Evolutionary conservation across 176 grass and related monocot genomes (phyloP).

Genomic region (Triticum urartu): DNA sequence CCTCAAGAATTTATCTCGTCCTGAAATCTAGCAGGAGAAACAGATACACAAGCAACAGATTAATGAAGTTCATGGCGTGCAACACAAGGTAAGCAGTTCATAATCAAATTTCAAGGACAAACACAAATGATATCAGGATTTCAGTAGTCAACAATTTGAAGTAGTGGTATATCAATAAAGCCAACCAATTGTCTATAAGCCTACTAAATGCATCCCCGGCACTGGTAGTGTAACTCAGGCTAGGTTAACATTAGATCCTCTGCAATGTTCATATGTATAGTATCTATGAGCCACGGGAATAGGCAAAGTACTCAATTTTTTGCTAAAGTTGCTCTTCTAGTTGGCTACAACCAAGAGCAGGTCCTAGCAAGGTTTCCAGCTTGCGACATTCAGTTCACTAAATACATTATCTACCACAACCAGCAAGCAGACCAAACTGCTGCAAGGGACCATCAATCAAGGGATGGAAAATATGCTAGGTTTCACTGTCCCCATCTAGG

Average conservation of each 20-base stretch:
- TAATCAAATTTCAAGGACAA: neutral
- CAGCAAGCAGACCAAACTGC: neutral
- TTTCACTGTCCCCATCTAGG: neutral
- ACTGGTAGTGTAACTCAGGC: too few species aligned
- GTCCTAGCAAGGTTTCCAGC: neutral
- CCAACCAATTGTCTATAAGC: too few species aligned
- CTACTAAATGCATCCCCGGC: too few species aligned
- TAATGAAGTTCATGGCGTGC: neutral
- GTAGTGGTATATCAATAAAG: neutral
- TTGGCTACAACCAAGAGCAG: neutral
- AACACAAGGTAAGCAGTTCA: neutral
- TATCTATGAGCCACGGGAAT: too few species aligned
- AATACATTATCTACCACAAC: neutral
- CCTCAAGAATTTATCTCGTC: conserved; percentile 69
- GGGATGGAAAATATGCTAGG: too few species aligned
- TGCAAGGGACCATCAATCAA: neutral
- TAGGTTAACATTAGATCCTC: too few species aligned
- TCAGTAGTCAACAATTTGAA: neutral
- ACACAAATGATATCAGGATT: neutral
- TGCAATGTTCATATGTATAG: too few species aligned
- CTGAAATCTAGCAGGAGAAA: conserved; percentile 58
- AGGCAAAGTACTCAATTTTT: too few species aligned
- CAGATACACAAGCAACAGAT: neutral
- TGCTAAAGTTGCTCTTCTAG: neutral
- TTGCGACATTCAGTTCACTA: neutral